Evolutionary conservation across 2,329 filamentous ascomycete species (phyloP).

Genomic region (Claviceps sp.): DNA sequence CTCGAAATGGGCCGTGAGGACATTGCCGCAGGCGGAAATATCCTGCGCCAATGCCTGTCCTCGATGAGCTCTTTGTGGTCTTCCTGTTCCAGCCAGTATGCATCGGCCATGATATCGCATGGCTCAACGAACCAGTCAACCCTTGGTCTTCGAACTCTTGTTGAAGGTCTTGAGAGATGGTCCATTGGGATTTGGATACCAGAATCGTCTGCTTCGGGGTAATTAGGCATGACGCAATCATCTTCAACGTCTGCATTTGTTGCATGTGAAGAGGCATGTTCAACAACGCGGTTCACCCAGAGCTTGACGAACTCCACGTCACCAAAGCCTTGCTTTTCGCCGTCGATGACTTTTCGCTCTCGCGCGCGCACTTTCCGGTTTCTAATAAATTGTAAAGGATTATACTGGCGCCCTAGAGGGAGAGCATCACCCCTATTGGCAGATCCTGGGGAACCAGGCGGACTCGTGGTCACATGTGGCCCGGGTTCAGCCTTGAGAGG

Average conservation of each 20-base stretch:
- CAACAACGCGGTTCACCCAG: slow-evolving; percentile 61
- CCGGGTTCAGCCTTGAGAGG: slow-evolving; percentile 44
- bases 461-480: slow-evolving; percentile 26
- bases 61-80: slow-evolving; percentile 72
- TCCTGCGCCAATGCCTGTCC: slow-evolving; percentile 59
- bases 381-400: slow-evolving; percentile 83
- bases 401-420: slow-evolving; percentile 59
- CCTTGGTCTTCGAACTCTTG: slow-evolving; percentile 56
- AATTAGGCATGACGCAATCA: slow-evolving; percentile 27
- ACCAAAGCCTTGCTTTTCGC: slow-evolving; percentile 62
- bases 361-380: slow-evolving; percentile 77
- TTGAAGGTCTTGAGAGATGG: slow-evolving; percentile 27
- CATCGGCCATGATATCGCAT: slow-evolving; percentile 76
- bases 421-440: slow-evolving; percentile 17
- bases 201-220: slow-evolving; percentile 31
- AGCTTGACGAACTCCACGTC: slow-evolving; percentile 56
- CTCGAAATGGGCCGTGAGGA: slow-evolving; percentile 18
- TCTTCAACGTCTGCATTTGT: slow-evolving; percentile 12
- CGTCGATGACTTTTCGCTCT: slow-evolving; percentile 61
- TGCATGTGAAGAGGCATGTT: slow-evolving; percentile 16
- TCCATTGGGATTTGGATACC: slow-evolving; percentile 28
- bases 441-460: slow-evolving; percentile 25
- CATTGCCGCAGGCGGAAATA: slow-evolving; percentile 41
- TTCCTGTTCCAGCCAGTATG: slow-evolving; percentile 77
- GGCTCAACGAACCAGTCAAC: slow-evolving; percentile 78